A percentile compares a stretch with the other conserved stretches of the same genome.
Conservation (phyloP, 306 rosid genomes). For the Oemleria cerasiformis region DNA sequence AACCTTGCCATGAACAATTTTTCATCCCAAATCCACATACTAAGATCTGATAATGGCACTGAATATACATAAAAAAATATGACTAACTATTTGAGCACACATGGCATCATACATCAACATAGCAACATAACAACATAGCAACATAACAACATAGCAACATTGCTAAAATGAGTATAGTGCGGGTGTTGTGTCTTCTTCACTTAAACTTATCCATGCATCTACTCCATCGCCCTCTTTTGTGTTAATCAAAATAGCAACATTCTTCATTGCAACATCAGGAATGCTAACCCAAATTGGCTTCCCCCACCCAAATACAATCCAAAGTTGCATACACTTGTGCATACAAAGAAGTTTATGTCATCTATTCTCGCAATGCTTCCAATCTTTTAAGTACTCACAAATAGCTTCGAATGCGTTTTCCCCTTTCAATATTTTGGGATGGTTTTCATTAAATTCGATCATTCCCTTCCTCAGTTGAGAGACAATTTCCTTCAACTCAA, state of each 20-base stretch:
- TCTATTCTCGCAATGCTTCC: background rate
- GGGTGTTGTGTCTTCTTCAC: slow-evolving; percentile 25
- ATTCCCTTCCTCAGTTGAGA: slow-evolving; percentile 6
- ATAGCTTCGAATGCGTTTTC: background rate
- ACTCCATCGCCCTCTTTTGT: slow-evolving; percentile 20
- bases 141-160: too few relatives aligned
- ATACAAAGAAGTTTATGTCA: background rate
- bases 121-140: too few relatives aligned
- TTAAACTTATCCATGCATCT: slow-evolving; percentile 15
- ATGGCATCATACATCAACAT: too few relatives aligned
- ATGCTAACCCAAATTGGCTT: slow-evolving; percentile 10
- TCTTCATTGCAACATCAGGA: background rate
- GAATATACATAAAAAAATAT: too few relatives aligned
- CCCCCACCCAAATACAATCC: slow-evolving; percentile 27
- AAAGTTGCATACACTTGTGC: background rate
- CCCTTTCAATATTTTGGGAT: background rate
- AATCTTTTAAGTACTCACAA: background rate
- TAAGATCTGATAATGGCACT: too few relatives aligned
- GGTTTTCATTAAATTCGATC: background rate
- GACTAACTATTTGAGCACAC: too few relatives aligned
- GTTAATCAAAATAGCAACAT: slow-evolving; percentile 15
- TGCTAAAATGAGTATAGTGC: too few relatives aligned
- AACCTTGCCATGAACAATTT: too few relatives aligned
- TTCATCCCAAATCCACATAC: too few relatives aligned
- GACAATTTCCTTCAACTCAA: slow-evolving; percentile 2